These are phyloP conservation scores for barrel medic (Medicago truncatula) DNA, from an alignment of 306 rosid genomes.

Conservation along the genomic window MtrunA17r5.0-ANR NC_053047.1:6489501-6490000, in stretches of 20 bases:
- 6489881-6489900: slow-evolving; percentile 14
- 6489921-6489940: slow-evolving; percentile 2
- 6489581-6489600: not conserved
- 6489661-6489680: not conserved
- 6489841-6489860: slow-evolving; percentile 4
- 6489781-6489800: not conserved
- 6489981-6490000: not conserved
- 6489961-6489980: slow-evolving; percentile 13
- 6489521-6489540: too few species aligned
- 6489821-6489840: slow-evolving; percentile 5
- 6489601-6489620: not conserved
- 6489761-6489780: not conserved
- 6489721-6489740: slow-evolving; percentile 14
- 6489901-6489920: slow-evolving; percentile 9
- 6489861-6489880: slow-evolving; percentile 2
- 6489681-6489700: not conserved
- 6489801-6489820: not conserved
- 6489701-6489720: slow-evolving; percentile 1
- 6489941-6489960: slow-evolving; percentile 1
- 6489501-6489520: too few species aligned
- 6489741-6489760: slow-evolving; percentile 7
- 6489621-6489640: not conserved
- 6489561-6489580: not conserved
- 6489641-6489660: not conserved
- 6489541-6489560: too few species aligned